Percentiles rank a stretch among this genome's conserved stretches.
Conservation (phyloP, 2,329 filamentous ascomycete genomes). For the Lachnellula occidentalis region DNA sequence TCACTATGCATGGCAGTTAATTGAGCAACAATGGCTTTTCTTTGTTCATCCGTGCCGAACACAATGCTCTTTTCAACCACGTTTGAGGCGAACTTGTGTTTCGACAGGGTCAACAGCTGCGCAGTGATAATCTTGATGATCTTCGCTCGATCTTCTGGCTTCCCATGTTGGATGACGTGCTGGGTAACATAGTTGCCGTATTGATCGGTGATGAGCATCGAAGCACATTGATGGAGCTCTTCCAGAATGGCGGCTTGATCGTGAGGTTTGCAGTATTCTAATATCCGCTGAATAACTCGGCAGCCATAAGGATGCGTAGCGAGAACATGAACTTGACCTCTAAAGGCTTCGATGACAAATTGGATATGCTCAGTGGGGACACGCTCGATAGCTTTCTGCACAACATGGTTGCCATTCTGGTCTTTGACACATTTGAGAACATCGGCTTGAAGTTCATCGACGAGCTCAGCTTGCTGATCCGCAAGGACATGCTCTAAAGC, state of each 20-base stretch:
- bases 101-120: constrained; percentile 71
- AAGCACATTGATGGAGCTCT: constrained; percentile 70
- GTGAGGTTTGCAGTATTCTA: constrained; percentile 71
- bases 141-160: constrained; percentile 62
- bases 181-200: constrained; percentile 97
- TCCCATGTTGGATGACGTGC: constrained; percentile 78
- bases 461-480: constrained; percentile 82
- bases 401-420: constrained; percentile 91
- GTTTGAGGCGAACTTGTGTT: constrained; percentile 95
- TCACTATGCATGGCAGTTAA: constrained; percentile 56
- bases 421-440: constrained; percentile 76
- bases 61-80: constrained; percentile 92
- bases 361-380: constrained; percentile 73
- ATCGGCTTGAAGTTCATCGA: constrained; percentile 74
- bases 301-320: constrained; percentile 82
- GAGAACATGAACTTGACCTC: constrained; percentile 66
- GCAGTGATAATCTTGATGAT: constrained; percentile 70
- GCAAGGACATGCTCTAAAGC: constrained; percentile 84
- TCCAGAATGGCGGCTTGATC: constrained; percentile 68
- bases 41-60: constrained; percentile 63
- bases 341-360: constrained; percentile 79
- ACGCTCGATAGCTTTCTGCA: constrained; percentile 86
- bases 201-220: constrained; percentile 73
- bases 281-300: constrained; percentile 84
- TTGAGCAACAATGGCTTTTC: constrained; percentile 60